phyloP scores from a whole-genome alignment of 768 basidiomycete species.

The Chalciporus sphaerocephalus region DNA sequence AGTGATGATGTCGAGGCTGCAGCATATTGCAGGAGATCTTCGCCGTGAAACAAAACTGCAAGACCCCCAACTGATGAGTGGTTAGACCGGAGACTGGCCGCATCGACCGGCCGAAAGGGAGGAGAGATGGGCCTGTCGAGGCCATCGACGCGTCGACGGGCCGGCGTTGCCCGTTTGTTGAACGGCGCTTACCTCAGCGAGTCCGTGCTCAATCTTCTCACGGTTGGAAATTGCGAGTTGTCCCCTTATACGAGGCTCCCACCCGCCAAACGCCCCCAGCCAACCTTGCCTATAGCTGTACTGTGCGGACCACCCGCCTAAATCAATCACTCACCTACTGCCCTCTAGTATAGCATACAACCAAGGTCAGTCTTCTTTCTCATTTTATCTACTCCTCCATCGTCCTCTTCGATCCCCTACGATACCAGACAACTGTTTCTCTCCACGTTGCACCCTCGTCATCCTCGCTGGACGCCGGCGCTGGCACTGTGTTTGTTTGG shows the following conservation, averaged over 20 bases:
- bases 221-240: slow-evolving; percentile 28
- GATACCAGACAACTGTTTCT: slow-evolving; percentile 14
- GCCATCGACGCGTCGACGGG: slow-evolving; percentile 15
- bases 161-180: slow-evolving; percentile 31
- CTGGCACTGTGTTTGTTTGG: slow-evolving; percentile 34
- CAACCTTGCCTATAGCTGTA: slow-evolving; percentile 38
- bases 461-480: slow-evolving; percentile 21
- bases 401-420: slow-evolving; percentile 20
- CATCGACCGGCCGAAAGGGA: slow-evolving; percentile 19
- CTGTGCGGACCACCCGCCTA: slow-evolving; percentile 33
- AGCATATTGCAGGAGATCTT: not conserved
- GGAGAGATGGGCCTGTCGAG: not conserved
- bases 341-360: slow-evolving; percentile 26
- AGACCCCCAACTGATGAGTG: slow-evolving; percentile 17
- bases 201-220: slow-evolving; percentile 34
- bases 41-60: slow-evolving; percentile 5
- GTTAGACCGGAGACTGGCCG: slow-evolving; percentile 14
- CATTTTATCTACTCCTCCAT: slow-evolving; percentile 22
- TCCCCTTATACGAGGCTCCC: slow-evolving; percentile 36
- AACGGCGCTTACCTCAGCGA: slow-evolving; percentile 33
- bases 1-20: not conserved
- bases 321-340: slow-evolving; percentile 26
- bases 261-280: slow-evolving; percentile 36
- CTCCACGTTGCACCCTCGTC: slow-evolving; percentile 16
- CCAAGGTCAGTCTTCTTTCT: slow-evolving; percentile 26